Evolutionary conservation across 2,329 filamentous ascomycete species (phyloP), one percentile per base, ranked within the genome.

Genomic region (Xylaria sp.): DNA sequence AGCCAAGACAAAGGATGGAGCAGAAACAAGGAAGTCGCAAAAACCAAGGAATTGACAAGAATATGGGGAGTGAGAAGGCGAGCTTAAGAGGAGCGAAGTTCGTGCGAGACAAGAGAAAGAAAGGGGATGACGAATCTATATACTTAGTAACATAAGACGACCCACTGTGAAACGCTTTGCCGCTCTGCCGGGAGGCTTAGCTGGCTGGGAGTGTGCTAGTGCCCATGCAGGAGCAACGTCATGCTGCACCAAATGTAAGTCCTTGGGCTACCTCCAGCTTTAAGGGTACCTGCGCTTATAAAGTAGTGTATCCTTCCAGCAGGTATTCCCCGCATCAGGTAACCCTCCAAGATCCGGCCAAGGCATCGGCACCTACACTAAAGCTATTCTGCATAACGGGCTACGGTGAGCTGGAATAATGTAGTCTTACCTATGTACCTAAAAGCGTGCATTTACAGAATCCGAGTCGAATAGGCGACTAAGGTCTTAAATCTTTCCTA

Each of bases 101-200:
- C 9, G 25, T 32, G 18, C 9, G 15, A 23, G n/a, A n/a, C 4
- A 28, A 9, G 15, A n/a, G 50, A 13, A 15, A 20, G 20, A 37
- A 44, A 37, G 15, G 34, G 18, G 37, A 39, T 5, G 37, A 63
- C 23, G 52, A 6, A 25, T 50, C 51, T 57, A 64, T 56, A 18
- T 39, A 18, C 5, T 15, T 44, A 18, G 54, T 50, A 56, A 63
- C 28, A 25, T n/a, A 23, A 48, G 39, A n/a, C 37, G 39, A 37
- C 34, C 58, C 28, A 46, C 39, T 44, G 18, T 56, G 61, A 64
- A 64, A 64, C 61, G 18, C 41, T 20, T 51, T 37, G 46, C 58
- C 48, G 51, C 28, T 37, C 10, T 37, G 34, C 34, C 20, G 20
- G 20, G 58, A 23, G 41, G 41, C 56, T 56, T 41, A 58, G 39